phyloP scores from a whole-genome alignment of 257 asterid genomes.

The Solanum raphanifolium region DNA sequence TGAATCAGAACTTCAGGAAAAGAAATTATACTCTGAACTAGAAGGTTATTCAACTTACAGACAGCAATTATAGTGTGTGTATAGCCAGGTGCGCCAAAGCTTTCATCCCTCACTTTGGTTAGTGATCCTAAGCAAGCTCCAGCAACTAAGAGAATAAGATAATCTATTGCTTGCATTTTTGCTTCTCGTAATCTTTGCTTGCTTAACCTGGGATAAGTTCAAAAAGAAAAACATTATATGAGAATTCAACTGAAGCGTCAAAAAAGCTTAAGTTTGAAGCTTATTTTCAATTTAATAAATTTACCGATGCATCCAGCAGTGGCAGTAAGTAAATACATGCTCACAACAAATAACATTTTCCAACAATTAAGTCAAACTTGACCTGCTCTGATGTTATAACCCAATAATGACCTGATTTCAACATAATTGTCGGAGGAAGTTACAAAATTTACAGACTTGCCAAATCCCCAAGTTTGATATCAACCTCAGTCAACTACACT shows the following conservation, averaged over 20 bases:
- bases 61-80: constrained; percentile 78
- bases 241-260: neutral
- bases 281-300: neutral
- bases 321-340: neutral
- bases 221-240: neutral
- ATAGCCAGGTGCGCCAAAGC: constrained; percentile 81
- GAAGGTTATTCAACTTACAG: constrained; percentile 41
- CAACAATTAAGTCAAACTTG: neutral
- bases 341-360: neutral
- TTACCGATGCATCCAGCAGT: neutral
- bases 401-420: neutral
- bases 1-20: neutral
- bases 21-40: neutral
- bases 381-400: neutral
- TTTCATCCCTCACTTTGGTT: constrained; percentile 57
- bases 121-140: constrained; percentile 90
- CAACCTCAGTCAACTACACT: neutral
- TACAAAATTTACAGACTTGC: neutral
- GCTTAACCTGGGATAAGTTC: constrained; percentile 41
- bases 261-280: neutral
- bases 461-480: neutral
- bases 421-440: neutral
- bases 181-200: constrained; percentile 90
- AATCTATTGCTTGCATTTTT: constrained; percentile 71
- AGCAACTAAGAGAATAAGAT: constrained; percentile 75